Percentiles rank a stretch among this genome's conserved stretches.
These are phyloP conservation scores for Grigorovia humatica DNA, from an alignment of 805 yeast species.

Conservation along the genomic window DNA sequence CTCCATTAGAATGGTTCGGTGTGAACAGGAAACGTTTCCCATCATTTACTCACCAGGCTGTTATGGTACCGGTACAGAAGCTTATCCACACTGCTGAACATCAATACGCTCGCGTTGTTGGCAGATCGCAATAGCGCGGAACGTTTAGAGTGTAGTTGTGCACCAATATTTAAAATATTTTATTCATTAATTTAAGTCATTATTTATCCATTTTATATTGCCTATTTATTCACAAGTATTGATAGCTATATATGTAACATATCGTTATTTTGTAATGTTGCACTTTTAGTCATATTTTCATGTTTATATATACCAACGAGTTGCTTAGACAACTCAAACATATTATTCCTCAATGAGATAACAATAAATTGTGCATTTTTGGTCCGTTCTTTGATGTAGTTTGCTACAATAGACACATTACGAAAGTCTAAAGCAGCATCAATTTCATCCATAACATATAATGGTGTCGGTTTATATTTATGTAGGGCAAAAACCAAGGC, in stretches of 20 bases:
- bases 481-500: constrained; percentile 95
- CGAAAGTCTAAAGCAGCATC: constrained; percentile 98
- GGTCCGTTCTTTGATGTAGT: constrained; percentile 90
- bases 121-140: constrained; percentile 24
- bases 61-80: constrained; percentile 63
- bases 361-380: constrained; percentile 95
- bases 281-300: constrained; percentile 80
- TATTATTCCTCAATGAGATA: constrained; percentile 87
- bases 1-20: constrained; percentile 98
- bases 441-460: constrained; percentile 97
- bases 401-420: constrained; percentile 95
- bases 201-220: neutral
- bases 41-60: constrained; percentile 70
- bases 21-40: constrained; percentile 82
- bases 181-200: neutral
- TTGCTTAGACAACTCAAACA: constrained; percentile 94
- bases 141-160: neutral
- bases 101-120: constrained; percentile 35
- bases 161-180: neutral
- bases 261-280: constrained; percentile 62
- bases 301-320: constrained; percentile 93
- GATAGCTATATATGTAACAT: constrained; percentile 6
- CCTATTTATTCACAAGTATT: neutral
- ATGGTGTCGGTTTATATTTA: constrained; percentile 91
- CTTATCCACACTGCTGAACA: constrained; percentile 55